Conservation (phyloP, 2,329 filamentous ascomycete species). For the Aspergillus neotritici region DNA sequence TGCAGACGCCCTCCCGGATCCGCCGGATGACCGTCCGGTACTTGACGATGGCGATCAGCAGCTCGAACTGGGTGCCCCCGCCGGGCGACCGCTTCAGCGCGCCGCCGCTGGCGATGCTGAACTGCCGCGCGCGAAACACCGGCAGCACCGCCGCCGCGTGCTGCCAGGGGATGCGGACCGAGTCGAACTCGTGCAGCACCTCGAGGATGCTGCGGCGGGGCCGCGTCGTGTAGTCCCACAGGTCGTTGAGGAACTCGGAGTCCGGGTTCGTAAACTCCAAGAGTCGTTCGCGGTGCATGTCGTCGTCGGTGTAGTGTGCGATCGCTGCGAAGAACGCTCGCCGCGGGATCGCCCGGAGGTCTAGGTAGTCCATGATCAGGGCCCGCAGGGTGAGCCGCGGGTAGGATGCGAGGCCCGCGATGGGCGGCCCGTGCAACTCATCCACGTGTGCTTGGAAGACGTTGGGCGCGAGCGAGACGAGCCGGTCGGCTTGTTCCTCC, state of each 20-base stretch:
- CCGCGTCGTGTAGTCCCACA: conserved; percentile 92
- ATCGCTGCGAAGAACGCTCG: conserved; percentile 79
- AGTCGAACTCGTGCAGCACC: conserved; percentile 82
- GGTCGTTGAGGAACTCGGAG: conserved; percentile 76
- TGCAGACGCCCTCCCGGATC: conserved; percentile 81
- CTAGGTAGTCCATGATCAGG: conserved; percentile 75
- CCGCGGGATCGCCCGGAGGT: conserved; percentile 83
- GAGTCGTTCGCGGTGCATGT: conserved; percentile 72
- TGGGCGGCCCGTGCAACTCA: conserved; percentile 23
- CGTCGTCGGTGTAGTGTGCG: conserved; percentile 66
- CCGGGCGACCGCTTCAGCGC: conserved; percentile 34
- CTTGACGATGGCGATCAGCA: conserved; percentile 82
- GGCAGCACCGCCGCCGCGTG: conserved; percentile 71
- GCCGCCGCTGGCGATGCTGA: conserved; percentile 81
- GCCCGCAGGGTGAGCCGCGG: conserved; percentile 59
- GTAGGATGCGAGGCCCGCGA: conserved; percentile 32
- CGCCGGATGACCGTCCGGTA: conserved; percentile 84
- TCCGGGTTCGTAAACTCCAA: conserved; percentile 74
- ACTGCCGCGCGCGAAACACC: conserved; percentile 78
- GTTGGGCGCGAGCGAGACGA: conserved; percentile 50
- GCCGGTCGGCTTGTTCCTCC: conserved; percentile 64
- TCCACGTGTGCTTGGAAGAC: conserved; percentile 20
- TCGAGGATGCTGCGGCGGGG: conserved; percentile 87
- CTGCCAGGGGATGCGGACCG: conserved; percentile 72
- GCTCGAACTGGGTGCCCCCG: conserved; percentile 54